Conservation (phyloP, 768 basidiomycete species). For the Amanita brunnescens region DNA sequence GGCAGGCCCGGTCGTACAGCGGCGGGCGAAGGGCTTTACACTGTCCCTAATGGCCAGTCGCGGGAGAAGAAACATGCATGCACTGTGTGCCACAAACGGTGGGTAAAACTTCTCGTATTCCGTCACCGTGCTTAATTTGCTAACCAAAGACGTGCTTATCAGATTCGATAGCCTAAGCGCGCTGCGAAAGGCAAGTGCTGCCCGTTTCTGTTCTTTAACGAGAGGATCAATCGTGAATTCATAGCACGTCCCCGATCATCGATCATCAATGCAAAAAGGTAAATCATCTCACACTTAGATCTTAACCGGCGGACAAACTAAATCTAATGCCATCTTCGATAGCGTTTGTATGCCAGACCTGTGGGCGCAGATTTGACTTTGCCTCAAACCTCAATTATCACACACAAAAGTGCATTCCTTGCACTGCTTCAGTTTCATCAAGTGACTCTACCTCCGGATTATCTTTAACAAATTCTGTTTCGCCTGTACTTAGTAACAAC, state of each 20-base stretch:
- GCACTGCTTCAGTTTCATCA: conserved; percentile 19
- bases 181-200: conserved; percentile 56
- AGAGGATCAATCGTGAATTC: conserved; percentile 9
- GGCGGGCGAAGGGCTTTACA: neutral
- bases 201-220: neutral
- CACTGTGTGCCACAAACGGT: conserved; percentile 80
- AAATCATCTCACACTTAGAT: conserved; percentile 13
- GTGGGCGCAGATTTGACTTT: conserved; percentile 76
- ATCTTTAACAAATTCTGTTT: conserved; percentile 13
- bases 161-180: conserved; percentile 61
- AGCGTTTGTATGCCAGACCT: conserved; percentile 77
- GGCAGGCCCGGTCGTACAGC: neutral
- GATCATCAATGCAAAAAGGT: conserved; percentile 85
- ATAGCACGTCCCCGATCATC: conserved; percentile 75
- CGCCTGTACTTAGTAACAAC: conserved; percentile 4
- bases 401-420: conserved; percentile 50
- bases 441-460: conserved; percentile 23
- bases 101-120: conserved; percentile 15
- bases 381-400: conserved; percentile 76
- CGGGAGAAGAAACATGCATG: conserved; percentile 72
- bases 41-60: conserved; percentile 24
- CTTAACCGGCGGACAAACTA: neutral
- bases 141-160: conserved; percentile 8
- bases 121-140: conserved; percentile 12
- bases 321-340: conserved; percentile 3